Conservation (phyloP, 495 filamentous ascomycete species). For the Penicillium coprophilum region DNA sequence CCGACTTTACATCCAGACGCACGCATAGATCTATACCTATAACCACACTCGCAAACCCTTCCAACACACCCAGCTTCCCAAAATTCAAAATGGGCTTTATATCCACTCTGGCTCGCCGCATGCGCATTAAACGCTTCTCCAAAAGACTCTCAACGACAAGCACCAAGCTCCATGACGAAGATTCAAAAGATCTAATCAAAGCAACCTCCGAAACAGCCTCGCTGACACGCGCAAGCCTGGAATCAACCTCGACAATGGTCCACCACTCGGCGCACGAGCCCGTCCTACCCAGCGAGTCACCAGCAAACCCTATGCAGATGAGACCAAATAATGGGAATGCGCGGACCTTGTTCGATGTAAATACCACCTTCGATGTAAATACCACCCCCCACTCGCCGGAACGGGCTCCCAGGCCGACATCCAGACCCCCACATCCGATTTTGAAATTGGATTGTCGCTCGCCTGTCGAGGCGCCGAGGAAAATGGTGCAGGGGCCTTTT, state of each 20-base stretch:
- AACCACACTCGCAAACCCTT: neutral
- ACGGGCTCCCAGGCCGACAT: conserved; percentile 10
- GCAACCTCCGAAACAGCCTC: conserved; percentile 17
- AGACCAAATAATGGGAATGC: conserved; percentile 15
- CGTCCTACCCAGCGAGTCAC: conserved; percentile 18
- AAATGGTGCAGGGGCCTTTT: conserved; percentile 15
- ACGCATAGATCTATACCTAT: neutral
- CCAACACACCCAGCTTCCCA: neutral
- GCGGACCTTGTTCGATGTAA: conserved; percentile 18
- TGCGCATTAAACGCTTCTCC: conserved; percentile 22
- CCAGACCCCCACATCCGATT: conserved; percentile 24
- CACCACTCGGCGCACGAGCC: conserved; percentile 16
- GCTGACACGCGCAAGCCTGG: conserved; percentile 15
- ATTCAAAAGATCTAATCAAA: conserved; percentile 29
- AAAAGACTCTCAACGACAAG: conserved; percentile 19
- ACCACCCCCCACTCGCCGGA: conserved; percentile 4
- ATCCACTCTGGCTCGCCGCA: conserved; percentile 17
- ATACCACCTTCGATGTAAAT: conserved; percentile 14
- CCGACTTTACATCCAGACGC: neutral
- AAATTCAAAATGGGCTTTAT: conserved; percentile 27
- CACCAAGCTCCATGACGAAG: conserved; percentile 21
- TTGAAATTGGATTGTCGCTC: conserved; percentile 20
- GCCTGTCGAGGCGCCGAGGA: conserved; percentile 13
- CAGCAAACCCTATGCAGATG: conserved; percentile 11
- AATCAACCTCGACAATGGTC: conserved; percentile 19